These are phyloP conservation scores for Ottelia alismoides DNA, from an alignment of 106 monocot species.

Conservation along the genomic window DNA sequence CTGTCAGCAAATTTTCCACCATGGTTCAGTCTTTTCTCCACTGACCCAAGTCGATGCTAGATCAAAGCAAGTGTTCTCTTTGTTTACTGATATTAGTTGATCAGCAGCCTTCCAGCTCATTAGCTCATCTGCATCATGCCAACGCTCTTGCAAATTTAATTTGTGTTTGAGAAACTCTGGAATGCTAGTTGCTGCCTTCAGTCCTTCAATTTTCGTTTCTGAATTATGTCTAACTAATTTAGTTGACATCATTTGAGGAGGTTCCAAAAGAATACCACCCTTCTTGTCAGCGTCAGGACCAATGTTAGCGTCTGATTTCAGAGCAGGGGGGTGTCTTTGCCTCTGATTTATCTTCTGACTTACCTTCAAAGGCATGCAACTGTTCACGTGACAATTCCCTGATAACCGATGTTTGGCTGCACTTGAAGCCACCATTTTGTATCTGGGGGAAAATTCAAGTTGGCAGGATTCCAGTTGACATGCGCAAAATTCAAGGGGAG, in stretches of 20 bases:
- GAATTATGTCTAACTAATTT: constrained; percentile 25
- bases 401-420: constrained; percentile 27
- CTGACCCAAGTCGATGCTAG: no score
- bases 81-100: no score
- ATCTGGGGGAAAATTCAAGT: constrained; percentile 1
- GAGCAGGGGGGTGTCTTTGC: constrained; percentile 9
- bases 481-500: not conserved
- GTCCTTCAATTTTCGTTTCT: constrained; percentile 15
- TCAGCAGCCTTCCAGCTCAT: no score
- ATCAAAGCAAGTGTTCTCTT: no score
- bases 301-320: not conserved
- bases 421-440: constrained; percentile 8
- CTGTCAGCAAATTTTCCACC: no score
- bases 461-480: not conserved
- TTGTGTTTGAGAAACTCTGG: constrained; percentile 20
- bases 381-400: constrained; percentile 31
- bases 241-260: constrained; percentile 24
- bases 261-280: constrained; percentile 10
- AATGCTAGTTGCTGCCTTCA: constrained; percentile 13
- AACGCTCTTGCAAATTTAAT: constrained; percentile 4
- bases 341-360: constrained; percentile 10
- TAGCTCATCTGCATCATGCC: constrained; percentile 17
- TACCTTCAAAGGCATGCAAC: constrained; percentile 13
- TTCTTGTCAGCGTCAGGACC: constrained; percentile 9
- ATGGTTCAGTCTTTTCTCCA: no score